Evolutionary conservation across 2,329 filamentous ascomycete genomes (phyloP), one percentile per base, ranked within the genome.

Genomic region (Microdochium nivale): DNA sequence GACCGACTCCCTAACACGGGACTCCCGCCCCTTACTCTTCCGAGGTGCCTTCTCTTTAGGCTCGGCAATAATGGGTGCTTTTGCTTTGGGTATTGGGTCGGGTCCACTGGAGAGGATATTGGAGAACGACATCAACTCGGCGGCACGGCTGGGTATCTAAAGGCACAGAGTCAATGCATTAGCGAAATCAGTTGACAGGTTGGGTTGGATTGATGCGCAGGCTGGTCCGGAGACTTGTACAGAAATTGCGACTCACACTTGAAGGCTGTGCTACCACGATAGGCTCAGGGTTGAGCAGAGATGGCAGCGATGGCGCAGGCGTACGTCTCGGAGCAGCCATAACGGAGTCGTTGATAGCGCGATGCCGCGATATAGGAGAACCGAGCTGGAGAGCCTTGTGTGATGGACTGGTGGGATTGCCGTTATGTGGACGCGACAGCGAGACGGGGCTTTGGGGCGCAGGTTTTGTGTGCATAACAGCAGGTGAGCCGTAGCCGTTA

Each of bases 61-160:
- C 53, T 73, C 70, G 33, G 62, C 52, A 59, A 68, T 66, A 56
- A 67, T 62, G 25, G 62, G 60, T 8, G 63, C 58, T 49, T 65
- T 77, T 8, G 78, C 75, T 54, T 76, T 76, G 2, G 76, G 73
- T 37, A 81, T 76, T 50, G 87, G 83, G 52, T 90, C 85, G 3
- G 40, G 40, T 51, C 87, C 79, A 58, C 82, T 90, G 3, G 90
- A 92, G 44, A 97, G 84, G 54, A 97, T 95, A 65, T 91, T 96
- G 58, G 90, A 94, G 64, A 97, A 94, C 4, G 91, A 94, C 91
- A 96, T 96, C 50, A 91, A 87, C 65, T 95, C 88, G 53, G 86
- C 85, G 40, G 85, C 78, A 66, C 90, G 84, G 59, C 81, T 83
- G 1, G 87, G 81, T 49, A 86, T 87, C 80, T 90, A 66, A 13